Conservation (phyloP, 345 rosid genomes). For the Mallotus nudiflorus region DNA sequence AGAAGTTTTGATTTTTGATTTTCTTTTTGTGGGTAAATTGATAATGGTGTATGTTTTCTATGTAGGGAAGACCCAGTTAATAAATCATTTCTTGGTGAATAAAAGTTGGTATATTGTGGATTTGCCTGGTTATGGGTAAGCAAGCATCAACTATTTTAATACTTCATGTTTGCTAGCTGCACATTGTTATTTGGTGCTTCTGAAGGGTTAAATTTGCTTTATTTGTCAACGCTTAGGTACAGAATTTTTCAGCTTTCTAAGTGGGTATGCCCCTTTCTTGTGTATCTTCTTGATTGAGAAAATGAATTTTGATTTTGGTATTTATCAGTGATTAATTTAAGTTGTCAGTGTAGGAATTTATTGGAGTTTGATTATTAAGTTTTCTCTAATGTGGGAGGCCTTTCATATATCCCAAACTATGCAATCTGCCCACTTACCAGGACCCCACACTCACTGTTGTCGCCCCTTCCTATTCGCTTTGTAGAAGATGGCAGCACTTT, state of each 20-base stretch:
- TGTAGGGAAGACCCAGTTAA: slow-evolving; percentile 93
- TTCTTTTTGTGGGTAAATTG: background rate
- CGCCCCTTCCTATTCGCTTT: background rate
- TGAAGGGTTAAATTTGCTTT: background rate
- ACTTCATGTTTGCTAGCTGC: background rate
- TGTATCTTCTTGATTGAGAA: background rate
- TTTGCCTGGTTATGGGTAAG: slow-evolving; percentile 97
- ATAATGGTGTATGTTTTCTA: background rate
- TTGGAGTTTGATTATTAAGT: too few species aligned
- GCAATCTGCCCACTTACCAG: too few species aligned
- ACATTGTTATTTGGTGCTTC: too few species aligned
- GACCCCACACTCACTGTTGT: too few species aligned
- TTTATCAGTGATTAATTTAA: background rate
- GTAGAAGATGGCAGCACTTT: background rate
- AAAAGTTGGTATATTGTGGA: slow-evolving; percentile 95
- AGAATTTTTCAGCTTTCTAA: background rate
- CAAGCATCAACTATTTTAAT: background rate
- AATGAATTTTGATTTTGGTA: background rate
- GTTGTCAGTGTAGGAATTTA: too few species aligned
- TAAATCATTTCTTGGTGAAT: slow-evolving; percentile 91
- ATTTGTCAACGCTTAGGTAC: background rate
- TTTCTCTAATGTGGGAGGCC: too few species aligned
- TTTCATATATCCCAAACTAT: too few species aligned
- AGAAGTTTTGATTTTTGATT: background rate
- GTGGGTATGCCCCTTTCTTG: background rate